Evolutionary conservation across 164 flowering plant species (phyloP), one percentile per base, ranked within the genome.

Genomic region (Buxus sempervirens): DNA sequence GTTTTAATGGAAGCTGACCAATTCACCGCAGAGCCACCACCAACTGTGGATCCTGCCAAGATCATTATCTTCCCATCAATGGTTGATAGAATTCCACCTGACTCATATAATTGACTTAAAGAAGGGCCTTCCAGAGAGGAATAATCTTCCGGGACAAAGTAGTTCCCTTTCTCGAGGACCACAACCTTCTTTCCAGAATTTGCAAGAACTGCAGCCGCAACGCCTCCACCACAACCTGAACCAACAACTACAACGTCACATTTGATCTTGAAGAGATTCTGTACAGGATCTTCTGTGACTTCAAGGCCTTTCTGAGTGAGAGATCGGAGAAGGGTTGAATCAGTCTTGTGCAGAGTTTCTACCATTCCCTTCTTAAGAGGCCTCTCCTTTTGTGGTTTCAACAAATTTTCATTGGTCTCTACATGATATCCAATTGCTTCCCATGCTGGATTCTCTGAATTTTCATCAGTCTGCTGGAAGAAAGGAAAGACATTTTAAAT

Each of bases 181-280:
- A 86, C 13, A 0, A 88, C 90, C 70, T 85, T 86, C 18, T 75
- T 78, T 42, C 93, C 88, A 4, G 84, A 65, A 21, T 68, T 73
- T 22, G 93, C 88, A 20, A 88, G 86, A 54, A 85, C 77, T 23
- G 86, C 88, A 14, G 94, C 94, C n/a, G 88, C 87, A 55, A 87
- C 91, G 0, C 90, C 91, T 23, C 94, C 91, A 12, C 94, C 94
- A 27, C 87, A 82, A 36, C 94, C 94, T n/a, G 88, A 85, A n/a
- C 94, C 94, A 16, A 89, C 77, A 19, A 89, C 64, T 18, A 85
- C 88, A 20, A 77, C 90, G 78, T 89, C 94, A 67, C 94, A 89
- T 63, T 80, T 75, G 76, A 89, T 80, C 66, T 73, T 81, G 69
- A 20, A 76, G 24, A 54, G 27, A 36, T 78, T 73, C 9, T 71